Conservation (phyloP, 305 asterid genomes). For the Fraxinus velutina region DNA sequence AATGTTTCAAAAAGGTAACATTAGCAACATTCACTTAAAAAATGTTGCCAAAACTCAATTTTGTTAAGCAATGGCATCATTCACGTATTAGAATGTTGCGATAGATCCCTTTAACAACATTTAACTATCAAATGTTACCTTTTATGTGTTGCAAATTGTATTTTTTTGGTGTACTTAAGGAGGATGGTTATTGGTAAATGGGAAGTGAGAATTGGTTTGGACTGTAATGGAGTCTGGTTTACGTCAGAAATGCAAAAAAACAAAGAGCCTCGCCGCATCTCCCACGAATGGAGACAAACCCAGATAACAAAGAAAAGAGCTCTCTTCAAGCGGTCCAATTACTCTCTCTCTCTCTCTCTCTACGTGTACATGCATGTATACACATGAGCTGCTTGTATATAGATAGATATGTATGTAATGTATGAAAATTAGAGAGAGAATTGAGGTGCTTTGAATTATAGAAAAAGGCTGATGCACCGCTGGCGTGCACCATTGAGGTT, state of each 20-base stretch:
- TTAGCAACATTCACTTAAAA: no score
- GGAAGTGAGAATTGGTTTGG: not conserved
- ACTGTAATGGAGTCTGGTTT: conserved; percentile 5
- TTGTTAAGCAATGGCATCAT: no score
- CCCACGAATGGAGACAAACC: conserved; percentile 44
- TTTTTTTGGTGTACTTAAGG: not conserved
- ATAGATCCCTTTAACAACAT: no score
- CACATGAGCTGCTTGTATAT: not conserved
- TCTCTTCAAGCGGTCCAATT: conserved; percentile 31
- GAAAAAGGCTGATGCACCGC: conserved; percentile 43
- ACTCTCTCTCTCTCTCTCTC: conserved; percentile 9
- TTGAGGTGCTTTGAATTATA: conserved; percentile 28
- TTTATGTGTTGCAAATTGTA: no score
- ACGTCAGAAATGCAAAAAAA: conserved; percentile 28
- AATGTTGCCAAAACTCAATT: no score
- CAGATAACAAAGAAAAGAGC: conserved; percentile 9
- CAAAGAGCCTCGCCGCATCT: conserved; percentile 39
- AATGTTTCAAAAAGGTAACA: no score
- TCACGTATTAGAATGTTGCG: no score
- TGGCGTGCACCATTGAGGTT: conserved; percentile 43
- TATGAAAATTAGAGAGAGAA: conserved; percentile 37
- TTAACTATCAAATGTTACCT: no score
- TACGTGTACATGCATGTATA: not conserved
- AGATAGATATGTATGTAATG: not conserved
- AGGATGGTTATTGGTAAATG: conserved; percentile 9